Conservation (phyloP, 1,284 basidiomycete species). For the Cutaneotrichosporon sp. region DNA sequence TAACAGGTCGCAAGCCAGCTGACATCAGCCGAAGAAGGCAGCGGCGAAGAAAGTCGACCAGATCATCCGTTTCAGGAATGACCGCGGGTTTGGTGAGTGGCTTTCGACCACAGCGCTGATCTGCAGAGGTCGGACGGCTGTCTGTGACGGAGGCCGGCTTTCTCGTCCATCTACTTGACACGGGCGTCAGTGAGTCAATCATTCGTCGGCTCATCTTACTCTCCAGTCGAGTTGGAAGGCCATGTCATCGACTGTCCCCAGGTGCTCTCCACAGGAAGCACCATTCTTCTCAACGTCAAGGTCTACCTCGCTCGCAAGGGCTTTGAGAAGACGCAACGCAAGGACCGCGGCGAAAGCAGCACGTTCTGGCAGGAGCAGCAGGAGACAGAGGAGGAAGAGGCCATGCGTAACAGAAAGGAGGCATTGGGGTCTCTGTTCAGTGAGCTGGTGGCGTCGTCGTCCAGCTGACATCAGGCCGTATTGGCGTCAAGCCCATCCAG, state of each 20-base stretch:
- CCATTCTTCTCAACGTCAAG: conserved; percentile 44
- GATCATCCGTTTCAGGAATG: conserved; percentile 45
- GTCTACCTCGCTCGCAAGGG: conserved; percentile 43
- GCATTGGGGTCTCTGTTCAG: conserved; percentile 43
- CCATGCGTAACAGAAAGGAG: conserved; percentile 46
- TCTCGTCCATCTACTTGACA: conserved; percentile 44
- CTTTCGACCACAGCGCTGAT: background rate
- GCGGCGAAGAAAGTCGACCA: conserved; percentile 42
- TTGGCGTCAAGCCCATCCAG: conserved; percentile 42
- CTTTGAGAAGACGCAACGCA: conserved; percentile 36
- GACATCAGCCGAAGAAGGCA: conserved; percentile 26
- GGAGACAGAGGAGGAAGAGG: conserved; percentile 45
- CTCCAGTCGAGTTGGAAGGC: conserved; percentile 36
- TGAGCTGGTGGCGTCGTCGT: conserved; percentile 13
- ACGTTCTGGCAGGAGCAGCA: conserved; percentile 47
- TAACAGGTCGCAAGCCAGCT: background rate
- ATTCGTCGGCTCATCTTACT: background rate
- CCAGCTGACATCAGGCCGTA: conserved; percentile 32
- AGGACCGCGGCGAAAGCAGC: conserved; percentile 23
- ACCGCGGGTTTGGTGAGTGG: conserved; percentile 40
- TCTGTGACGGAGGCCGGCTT: conserved; percentile 43
- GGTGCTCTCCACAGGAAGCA: conserved; percentile 36
- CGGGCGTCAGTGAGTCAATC: conserved; percentile 36
- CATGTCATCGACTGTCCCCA: conserved; percentile 46
- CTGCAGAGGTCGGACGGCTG: conserved; percentile 36